A percentile compares a stretch with the other conserved stretches of the same genome.
Evolutionary conservation across 2,329 filamentous ascomycete species (phyloP).

Genomic region (Cryphonectria carpinicola): DNA sequence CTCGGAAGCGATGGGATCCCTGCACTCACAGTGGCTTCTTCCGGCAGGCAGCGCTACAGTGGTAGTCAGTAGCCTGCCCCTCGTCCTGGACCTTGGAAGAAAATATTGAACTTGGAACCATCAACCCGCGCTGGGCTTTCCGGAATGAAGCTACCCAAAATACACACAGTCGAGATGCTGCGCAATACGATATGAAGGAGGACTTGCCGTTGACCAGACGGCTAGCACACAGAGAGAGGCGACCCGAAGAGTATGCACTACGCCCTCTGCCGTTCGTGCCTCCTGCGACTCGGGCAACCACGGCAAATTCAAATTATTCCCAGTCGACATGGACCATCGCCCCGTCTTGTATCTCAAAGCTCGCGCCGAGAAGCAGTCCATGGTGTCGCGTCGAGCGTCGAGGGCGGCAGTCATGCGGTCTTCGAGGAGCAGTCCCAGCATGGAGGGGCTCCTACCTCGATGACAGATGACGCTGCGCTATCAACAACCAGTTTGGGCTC

Average conservation of each 20-base stretch:
- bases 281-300: slow-evolving; percentile 28
- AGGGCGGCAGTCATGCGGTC: neutral
- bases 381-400: neutral
- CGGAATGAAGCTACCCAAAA: neutral
- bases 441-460: slow-evolving; percentile 2
- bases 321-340: slow-evolving; percentile 2
- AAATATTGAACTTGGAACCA: neutral
- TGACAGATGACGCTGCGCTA: neutral
- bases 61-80: neutral
- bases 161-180: slow-evolving; percentile 7
- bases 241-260: slow-evolving; percentile 27
- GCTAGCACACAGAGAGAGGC: slow-evolving; percentile 22
- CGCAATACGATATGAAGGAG: slow-evolving; percentile 23
- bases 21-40: neutral
- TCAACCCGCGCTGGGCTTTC: neutral
- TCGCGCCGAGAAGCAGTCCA: slow-evolving; percentile 14
- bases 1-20: neutral
- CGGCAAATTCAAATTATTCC: slow-evolving; percentile 14
- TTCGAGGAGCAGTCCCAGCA: neutral
- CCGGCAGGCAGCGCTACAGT: slow-evolving; percentile 5
- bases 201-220: slow-evolving; percentile 24
- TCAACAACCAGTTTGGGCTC: neutral
- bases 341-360: neutral
- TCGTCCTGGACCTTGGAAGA: neutral
- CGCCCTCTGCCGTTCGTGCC: slow-evolving; percentile 28